Base-by-base conservation (phyloP, 2,329 filamentous ascomycete species). In the Fusarium oxysporum region DNA sequence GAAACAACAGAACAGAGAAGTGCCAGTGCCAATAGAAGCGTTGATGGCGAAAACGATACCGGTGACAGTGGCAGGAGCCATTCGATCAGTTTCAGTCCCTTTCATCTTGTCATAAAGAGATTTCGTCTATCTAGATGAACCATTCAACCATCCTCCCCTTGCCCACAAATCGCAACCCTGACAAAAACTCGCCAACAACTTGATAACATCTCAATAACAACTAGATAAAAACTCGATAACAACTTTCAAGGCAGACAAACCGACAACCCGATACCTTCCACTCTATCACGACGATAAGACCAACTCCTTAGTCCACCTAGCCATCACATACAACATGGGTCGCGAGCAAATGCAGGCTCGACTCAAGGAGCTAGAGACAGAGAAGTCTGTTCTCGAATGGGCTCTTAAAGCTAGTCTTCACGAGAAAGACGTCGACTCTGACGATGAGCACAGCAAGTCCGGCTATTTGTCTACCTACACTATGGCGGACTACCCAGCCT, bases 11-110 rank as follows among this genome's bases (percentile, higher is more conserved):
- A 38, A 40, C 19, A 30, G 19, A 28, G 14, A n/a, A 10, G 6
- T n/a, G 14, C 23, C 23, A 30, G 33, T 40, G 33, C 33, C 23
- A 54, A 17, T 17, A 13, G 30, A 14, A 13, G 6, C 14, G 17
- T 0, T 21, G 8, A 8, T 35, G 1, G 12, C 0, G 2, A 25
- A 11, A 14, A 0, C 0, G 19, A 19, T 16, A 13, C 48, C n/a
- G 35, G 32, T 35, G 32, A 14, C 17, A 25, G n/a, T 35, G n/a
- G n/a, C 12, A 25, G 30, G 35, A 16, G 6, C n/a, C 0, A 7
- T 51, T 19, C 10, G 8, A 28, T 17, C 10, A 33, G 28, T 10
- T n/a, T 12, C 10, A 28, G 33, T 40, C 25, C 16, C 5, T 28
- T 40, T 8, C 8, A 10, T 9, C 8, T 40, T 3, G 8, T 6